Evolutionary conservation across 495 filamentous ascomycete species (phyloP).

Genomic region (Talaromyces adpressus): DNA sequence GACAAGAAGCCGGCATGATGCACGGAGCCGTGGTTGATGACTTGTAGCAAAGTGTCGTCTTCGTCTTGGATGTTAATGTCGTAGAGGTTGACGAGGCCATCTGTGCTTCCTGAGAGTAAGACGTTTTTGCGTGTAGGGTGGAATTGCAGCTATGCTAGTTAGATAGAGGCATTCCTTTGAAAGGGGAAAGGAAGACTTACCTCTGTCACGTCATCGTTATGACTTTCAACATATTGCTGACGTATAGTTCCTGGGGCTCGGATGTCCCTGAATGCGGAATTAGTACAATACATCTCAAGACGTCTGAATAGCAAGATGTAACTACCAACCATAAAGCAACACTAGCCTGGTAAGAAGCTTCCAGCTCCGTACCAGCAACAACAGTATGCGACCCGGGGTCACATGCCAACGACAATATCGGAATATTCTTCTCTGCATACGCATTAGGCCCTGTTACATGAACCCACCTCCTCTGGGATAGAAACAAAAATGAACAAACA

Average conservation of each 20-base stretch:
- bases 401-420: conserved; percentile 65
- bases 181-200: conserved; percentile 24
- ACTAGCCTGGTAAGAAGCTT: conserved; percentile 62
- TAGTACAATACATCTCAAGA: conserved; percentile 21
- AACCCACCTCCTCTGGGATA: too few relatives aligned
- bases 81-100: conserved; percentile 82
- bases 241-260: conserved; percentile 47
- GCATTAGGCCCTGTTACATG: neutral
- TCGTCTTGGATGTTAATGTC: conserved; percentile 69
- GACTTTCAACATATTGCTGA: conserved; percentile 71
- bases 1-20: conserved; percentile 78
- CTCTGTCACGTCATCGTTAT: conserved; percentile 89
- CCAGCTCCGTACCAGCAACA: conserved; percentile 74
- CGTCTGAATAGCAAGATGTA: neutral
- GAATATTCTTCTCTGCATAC: conserved; percentile 33
- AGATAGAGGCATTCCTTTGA: neutral
- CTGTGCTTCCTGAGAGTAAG: conserved; percentile 83
- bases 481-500: conserved; percentile 13
- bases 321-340: conserved; percentile 63
- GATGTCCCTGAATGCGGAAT: conserved; percentile 53
- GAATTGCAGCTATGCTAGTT: conserved; percentile 52
- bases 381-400: conserved; percentile 49
- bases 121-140: conserved; percentile 56
- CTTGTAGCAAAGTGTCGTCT: conserved; percentile 77
- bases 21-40: conserved; percentile 84